These are phyloP conservation scores for Akanthomyces muscarius DNA, from an alignment of 2,329 filamentous ascomycete genomes.

Conservation along the genomic window DNA sequence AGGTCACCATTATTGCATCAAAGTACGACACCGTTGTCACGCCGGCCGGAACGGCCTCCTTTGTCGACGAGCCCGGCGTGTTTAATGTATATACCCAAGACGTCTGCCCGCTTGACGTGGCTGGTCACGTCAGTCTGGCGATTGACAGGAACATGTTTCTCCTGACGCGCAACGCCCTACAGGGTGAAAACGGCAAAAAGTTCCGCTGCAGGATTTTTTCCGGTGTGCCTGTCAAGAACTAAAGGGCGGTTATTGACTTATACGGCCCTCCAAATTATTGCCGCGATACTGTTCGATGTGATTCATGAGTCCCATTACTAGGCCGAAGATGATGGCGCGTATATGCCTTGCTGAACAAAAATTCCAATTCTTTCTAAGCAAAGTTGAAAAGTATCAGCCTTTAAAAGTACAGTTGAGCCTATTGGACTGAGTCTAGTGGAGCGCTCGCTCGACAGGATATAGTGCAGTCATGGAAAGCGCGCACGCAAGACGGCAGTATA, in stretches of 20 bases:
- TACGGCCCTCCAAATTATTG: no score
- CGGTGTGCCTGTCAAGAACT: background rate
- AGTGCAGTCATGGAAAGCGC: no score
- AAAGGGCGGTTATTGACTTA: background rate
- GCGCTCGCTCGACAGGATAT: no score
- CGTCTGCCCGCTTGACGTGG: slow-evolving; percentile 18
- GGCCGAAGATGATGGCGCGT: no score
- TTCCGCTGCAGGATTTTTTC: slow-evolving; percentile 8
- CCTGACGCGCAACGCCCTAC: slow-evolving; percentile 19
- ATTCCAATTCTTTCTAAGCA: no score
- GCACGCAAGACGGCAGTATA: no score
- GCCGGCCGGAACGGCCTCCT: slow-evolving; percentile 12
- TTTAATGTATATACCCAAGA: slow-evolving; percentile 19
- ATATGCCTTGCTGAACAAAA: no score
- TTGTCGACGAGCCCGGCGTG: slow-evolving; percentile 19
- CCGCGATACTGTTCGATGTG: no score
- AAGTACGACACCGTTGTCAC: slow-evolving; percentile 19
- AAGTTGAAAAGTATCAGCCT: no score
- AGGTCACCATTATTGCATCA: slow-evolving; percentile 19
- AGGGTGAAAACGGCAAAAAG: slow-evolving; percentile 5
- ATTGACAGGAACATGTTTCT: slow-evolving; percentile 18
- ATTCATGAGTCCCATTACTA: no score
- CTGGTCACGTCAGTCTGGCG: slow-evolving; percentile 19
- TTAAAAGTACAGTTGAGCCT: no score
- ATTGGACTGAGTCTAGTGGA: no score